These are phyloP conservation scores for Mortierella sp. DNA, from an alignment of 371 early-diverging fungal species.

Conservation along the genomic window DNA sequence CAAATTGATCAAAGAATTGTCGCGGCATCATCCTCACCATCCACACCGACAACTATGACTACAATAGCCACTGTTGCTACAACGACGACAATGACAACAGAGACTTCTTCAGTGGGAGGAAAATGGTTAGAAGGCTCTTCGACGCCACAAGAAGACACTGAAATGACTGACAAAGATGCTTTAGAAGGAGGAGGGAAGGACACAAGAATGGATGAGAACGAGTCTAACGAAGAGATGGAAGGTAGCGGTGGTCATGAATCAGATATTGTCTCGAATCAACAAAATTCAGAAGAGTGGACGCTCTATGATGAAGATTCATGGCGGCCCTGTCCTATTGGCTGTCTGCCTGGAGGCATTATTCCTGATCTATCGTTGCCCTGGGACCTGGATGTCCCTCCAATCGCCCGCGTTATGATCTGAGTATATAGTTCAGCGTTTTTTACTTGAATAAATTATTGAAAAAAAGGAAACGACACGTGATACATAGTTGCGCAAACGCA, in stretches of 20 bases:
- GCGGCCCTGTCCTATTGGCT: constrained; percentile 52
- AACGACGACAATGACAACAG: background rate
- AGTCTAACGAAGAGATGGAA: background rate
- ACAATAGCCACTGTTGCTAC: background rate
- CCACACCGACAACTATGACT: background rate
- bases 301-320: constrained; percentile 32
- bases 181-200: background rate
- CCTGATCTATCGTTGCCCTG: constrained; percentile 44
- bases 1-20: constrained; percentile 49
- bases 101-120: constrained; percentile 6
- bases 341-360: constrained; percentile 47
- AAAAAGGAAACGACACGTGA: constrained; percentile 2
- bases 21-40: constrained; percentile 31
- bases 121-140: constrained; percentile 14
- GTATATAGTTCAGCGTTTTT: too few species aligned
- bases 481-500: background rate
- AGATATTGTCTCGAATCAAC: background rate
- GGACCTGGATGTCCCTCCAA: constrained; percentile 41
- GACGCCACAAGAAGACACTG: background rate
- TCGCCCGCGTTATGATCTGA: constrained; percentile 31
- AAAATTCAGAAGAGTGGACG: constrained; percentile 19
- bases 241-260: background rate
- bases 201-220: background rate
- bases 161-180: background rate
- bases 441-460: background rate